Evolutionary conservation across 352 stramenopile species (phyloP), one percentile per base, ranked within the genome.

Genomic region (Thraustochytrium sp.): DNA sequence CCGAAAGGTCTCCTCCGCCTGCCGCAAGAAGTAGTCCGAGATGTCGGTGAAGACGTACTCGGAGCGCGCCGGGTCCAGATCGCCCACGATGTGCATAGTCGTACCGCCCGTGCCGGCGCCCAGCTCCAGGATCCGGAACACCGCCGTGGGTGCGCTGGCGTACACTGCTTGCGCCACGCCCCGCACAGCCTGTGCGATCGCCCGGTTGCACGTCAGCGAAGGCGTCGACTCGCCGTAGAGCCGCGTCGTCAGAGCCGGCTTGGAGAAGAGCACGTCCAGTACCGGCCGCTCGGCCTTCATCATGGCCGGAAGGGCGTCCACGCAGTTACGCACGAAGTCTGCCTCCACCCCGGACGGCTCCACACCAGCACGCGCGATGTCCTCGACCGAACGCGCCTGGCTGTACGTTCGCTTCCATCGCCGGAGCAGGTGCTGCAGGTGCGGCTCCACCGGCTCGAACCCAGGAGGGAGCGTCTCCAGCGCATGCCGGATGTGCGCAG

Each of bases 31-130:
- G 65, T 77, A 77, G 34, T 77, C 65, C 1, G 65, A 77, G 31
- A 77, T 77, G 37, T 77, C 65, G 16, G 65, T 77, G 42, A 77
- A 77, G 40, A 77, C 29, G 26, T 77, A 77, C 46, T 77, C 65
- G 11, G 49, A 37, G 9, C 37, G 65, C 29, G 16, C 31, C 13
- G 18, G 16, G 40, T 77, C 46, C 13, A 77, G 46, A 13, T 37
- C 31, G 16, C 34, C 34, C 1, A 77, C 42, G 11, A 77, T 23
- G 31, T 77, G 65, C 65, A 55, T 55, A 13, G 65, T 77, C 18
- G 65, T 77, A 5, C 65, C 65, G 16, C 65, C 65, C 8, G 65
- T 77, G 13, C 65, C 65, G 16, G 65, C 65, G 42, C 65, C 65
- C 1, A 77, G 34, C 26, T 77, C 65, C 18, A 77, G 49, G 11